Percentiles rank a stretch among this genome's conserved stretches.
phyloP scores from a whole-genome alignment of 1,284 basidiomycete genomes.

The Inonotus obliquus region DNA sequence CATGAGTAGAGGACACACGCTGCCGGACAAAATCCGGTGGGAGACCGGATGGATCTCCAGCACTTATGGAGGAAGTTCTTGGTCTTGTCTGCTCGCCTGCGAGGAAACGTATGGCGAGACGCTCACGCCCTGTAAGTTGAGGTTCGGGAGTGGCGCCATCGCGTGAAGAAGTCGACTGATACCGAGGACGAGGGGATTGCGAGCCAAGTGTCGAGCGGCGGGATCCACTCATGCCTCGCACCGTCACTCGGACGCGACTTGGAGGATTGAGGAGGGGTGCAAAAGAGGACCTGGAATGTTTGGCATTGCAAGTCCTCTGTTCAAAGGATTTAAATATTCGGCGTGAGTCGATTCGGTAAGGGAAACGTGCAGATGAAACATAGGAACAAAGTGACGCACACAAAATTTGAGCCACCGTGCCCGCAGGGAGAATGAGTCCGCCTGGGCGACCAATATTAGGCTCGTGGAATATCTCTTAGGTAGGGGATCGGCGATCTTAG shows the following conservation, averaged over 20 bases:
- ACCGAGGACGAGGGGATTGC: conserved; percentile 15
- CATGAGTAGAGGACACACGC: conserved; percentile 15
- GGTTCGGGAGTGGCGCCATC: conserved; percentile 1
- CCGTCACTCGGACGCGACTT: conserved; percentile 11
- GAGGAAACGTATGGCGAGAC: conserved; percentile 17
- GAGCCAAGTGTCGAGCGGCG: conserved; percentile 13
- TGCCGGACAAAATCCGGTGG: conserved; percentile 14
- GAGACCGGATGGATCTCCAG: neutral
- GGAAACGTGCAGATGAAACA: conserved; percentile 11
- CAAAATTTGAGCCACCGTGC: conserved; percentile 9
- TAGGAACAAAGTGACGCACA: conserved; percentile 15
- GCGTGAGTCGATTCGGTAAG: conserved; percentile 4
- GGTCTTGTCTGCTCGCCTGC: conserved; percentile 15
- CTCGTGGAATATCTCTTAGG: conserved; percentile 15
- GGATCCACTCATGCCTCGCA: conserved; percentile 13
- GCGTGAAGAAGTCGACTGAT: conserved; percentile 12
- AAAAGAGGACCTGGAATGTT: conserved; percentile 3
- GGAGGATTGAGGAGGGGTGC: neutral
- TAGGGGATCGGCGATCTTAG: conserved; percentile 18
- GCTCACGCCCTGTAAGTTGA: conserved; percentile 14
- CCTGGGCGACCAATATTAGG: conserved; percentile 17
- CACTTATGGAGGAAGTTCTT: conserved; percentile 14
- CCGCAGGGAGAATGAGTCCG: conserved; percentile 10
- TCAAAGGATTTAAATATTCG: conserved; percentile 14
- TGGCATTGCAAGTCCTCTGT: conserved; percentile 6